Base-by-base conservation (phyloP, 2,329 filamentous ascomycete genomes). In the Aspergillus flavus region DNA sequence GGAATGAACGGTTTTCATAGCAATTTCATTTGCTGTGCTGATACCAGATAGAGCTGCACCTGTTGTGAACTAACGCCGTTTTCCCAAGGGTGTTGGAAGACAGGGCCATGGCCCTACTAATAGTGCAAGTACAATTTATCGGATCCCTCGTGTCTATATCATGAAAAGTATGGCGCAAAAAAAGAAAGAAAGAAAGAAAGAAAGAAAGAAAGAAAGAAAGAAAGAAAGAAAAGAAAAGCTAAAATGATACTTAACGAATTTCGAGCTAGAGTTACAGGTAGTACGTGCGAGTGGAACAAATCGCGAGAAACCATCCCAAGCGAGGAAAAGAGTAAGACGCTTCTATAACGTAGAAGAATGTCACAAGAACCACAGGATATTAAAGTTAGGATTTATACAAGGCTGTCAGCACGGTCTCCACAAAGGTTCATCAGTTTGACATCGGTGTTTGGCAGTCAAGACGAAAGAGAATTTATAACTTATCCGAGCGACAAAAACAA, bases 311-410 rank as follows among this genome's bases (percentile, higher is more conserved):
- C 65, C 67, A 68, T 64, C 62, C 68, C 61, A 69, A 61, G 55
- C 16, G 58, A 66, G 56, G 63, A 59, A 57, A 66, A 62, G 12
- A 41, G 6, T 16, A 48, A 48, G 45, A 65, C 62, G 63, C 62
- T 69, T 65, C 69, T 71, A 63, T 66, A 64, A 69, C 65, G 66
- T 36, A 36, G 56, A 64, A 73, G 71, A 61, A 71, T 69, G 68
- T 67, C 67, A 61, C 61, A 62, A 63, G 62, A 68, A 68, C 43
- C 57, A 66, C 62, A 50, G 62, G 63, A 64, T 69, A 66, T 64
- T 66, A 71, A 59, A 64, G 62, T 65, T 65, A 63, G 57, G 68
- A 66, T 76, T 73, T 77, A 76, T 77, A 77, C 74, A 76, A 64
- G 67, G 61, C 66, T 68, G 61, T 65, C 39, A 63, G 67, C 69